These are phyloP conservation scores for Helotiales sp. DNA, from an alignment of 2,329 filamentous ascomycete genomes.

Conservation along the genomic window DNA sequence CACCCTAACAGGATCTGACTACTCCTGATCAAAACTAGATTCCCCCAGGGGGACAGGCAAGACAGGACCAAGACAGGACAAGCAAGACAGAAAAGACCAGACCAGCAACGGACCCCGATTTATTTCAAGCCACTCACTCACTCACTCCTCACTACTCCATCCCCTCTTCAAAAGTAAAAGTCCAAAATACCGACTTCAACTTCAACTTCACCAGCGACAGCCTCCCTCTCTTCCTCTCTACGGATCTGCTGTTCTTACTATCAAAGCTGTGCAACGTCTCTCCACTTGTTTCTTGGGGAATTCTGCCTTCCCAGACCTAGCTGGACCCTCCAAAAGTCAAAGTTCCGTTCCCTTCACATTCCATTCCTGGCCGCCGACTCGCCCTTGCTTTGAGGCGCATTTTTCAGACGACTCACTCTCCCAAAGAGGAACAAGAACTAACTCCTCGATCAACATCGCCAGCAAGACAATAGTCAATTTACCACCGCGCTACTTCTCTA, in stretches of 20 bases:
- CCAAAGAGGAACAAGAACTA: constrained; percentile 30
- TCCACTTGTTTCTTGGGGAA: constrained; percentile 25
- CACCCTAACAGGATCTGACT: constrained; percentile 2
- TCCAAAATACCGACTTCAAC: neutral
- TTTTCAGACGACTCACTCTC: constrained; percentile 29
- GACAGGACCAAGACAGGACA: neutral
- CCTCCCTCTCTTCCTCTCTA: neutral
- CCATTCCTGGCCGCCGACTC: constrained; percentile 34
- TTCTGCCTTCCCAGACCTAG: constrained; percentile 28
- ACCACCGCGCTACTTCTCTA: constrained; percentile 20
- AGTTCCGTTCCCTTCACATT: constrained; percentile 17
- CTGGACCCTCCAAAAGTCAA: constrained; percentile 15
- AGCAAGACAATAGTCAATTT: constrained; percentile 30
- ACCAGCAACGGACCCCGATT: constrained; percentile 6
- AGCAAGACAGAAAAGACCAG: neutral
- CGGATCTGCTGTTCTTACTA: constrained; percentile 13
- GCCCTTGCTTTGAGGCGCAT: constrained; percentile 38
- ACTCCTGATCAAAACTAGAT: neutral
- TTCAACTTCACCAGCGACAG: neutral
- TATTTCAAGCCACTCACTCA: constrained; percentile 13
- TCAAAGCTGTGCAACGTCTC: constrained; percentile 14
- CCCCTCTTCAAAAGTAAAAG: no score
- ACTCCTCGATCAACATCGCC: constrained; percentile 27
- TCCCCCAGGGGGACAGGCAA: neutral
- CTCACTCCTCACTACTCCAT: neutral